Conservation (phyloP, 495 filamentous ascomycete species). For the Talaromyces ruber region DNA sequence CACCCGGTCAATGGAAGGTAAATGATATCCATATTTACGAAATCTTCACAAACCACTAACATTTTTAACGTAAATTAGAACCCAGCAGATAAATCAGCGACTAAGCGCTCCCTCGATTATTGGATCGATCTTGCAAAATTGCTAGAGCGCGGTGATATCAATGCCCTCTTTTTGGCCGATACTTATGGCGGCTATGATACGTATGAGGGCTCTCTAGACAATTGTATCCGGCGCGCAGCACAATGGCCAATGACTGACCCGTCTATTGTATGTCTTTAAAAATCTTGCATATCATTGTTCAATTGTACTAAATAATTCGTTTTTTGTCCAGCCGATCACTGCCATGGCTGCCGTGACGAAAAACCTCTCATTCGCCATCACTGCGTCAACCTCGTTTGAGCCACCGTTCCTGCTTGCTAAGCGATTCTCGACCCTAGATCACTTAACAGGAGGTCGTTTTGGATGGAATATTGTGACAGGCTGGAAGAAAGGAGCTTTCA, state of each 20-base stretch:
- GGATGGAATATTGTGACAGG: slow-evolving; percentile 61
- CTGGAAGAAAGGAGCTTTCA: slow-evolving; percentile 51
- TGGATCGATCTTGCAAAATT: slow-evolving; percentile 54
- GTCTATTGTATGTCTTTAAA: slow-evolving; percentile 36
- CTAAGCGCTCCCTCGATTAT: slow-evolving; percentile 47
- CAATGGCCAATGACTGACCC: slow-evolving; percentile 53
- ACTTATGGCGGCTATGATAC: slow-evolving; percentile 51
- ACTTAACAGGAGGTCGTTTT: slow-evolving; percentile 49
- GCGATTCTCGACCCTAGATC: slow-evolving; percentile 55
- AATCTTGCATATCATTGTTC: not conserved
- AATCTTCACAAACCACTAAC: not conserved
- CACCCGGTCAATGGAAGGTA: slow-evolving; percentile 56
- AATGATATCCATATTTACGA: not conserved
- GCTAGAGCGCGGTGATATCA: slow-evolving; percentile 49
- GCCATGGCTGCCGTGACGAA: slow-evolving; percentile 44
- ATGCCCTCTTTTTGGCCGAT: slow-evolving; percentile 54
- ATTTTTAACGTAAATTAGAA: slow-evolving; percentile 24
- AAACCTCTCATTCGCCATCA: slow-evolving; percentile 38
- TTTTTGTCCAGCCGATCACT: slow-evolving; percentile 23
- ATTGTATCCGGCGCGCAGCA: slow-evolving; percentile 39
- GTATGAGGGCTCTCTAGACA: slow-evolving; percentile 47
- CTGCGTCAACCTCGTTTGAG: slow-evolving; percentile 49
- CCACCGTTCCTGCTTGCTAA: slow-evolving; percentile 50
- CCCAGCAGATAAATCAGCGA: slow-evolving; percentile 45
- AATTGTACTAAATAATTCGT: not conserved